Base-by-base conservation (phyloP, 2,329 filamentous ascomycete species). In the Rutstroemia sp. region DNA sequence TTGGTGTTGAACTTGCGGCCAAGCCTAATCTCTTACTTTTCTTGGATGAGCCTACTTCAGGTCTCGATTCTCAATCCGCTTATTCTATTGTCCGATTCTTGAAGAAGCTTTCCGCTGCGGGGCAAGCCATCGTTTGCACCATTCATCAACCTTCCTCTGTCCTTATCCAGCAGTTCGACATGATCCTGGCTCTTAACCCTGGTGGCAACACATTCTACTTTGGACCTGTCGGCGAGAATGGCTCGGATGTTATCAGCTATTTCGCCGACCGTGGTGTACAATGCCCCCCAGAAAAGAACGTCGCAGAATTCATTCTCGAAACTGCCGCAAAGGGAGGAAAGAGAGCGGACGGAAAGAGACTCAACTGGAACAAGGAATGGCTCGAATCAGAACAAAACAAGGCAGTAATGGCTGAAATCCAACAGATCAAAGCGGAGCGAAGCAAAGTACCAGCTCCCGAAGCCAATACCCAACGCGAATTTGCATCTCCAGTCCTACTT, bases 351-450 rank as follows among this genome's bases (percentile, higher is more conserved):
- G 82, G 82, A 42, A 79, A 74, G 54, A 73, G 71, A 34, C 72
- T 88, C 45, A 78, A 90, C 66, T 92, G 88, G 88, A 86, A 87
- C 65, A 79, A 88, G 38, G 85, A 89, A 66, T 92, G 88, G 88
- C 73, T 74, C 25, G 79, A 79, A 46, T 89, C 85, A 0, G 72
- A 80, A 10, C 78, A 90, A 65, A 81, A 82, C 58, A 73, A 76
- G 36, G 69, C 72, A 1, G 73, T 89, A 17, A 70, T 84, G 5
- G 71, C 79, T 10, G 86, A 91, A 63, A 90, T 92, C 56, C 75
- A 84, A 42, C 73, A 75, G 30, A 61, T 68, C 44, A 64, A 61
- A 23, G 30, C 44, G 2, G 61, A 63, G n/a, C 57, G 66, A 25
- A 55, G 57, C 48, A 73, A 78, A 63, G 62, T 76, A 0, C 69